phyloP scores from a whole-genome alignment of 768 basidiomycete species.

The Termitomyces sp. region DNA sequence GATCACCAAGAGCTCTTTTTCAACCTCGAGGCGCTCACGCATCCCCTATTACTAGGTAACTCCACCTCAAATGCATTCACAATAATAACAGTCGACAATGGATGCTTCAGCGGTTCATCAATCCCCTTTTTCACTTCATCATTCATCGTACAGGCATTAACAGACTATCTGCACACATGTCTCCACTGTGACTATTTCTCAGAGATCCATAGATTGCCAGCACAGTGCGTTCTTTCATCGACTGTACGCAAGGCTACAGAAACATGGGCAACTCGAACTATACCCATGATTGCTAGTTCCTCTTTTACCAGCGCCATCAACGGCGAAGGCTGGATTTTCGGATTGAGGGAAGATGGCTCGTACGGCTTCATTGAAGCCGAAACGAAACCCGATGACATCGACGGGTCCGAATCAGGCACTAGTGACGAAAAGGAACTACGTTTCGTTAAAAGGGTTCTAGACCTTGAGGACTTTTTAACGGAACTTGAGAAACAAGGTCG shows the following conservation, averaged over 20 bases:
- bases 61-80: slow-evolving; percentile 18
- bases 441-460: background rate
- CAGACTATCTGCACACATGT: slow-evolving; percentile 3
- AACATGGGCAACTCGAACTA: slow-evolving; percentile 6
- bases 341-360: background rate
- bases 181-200: background rate
- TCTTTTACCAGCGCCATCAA: background rate
- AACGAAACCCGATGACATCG: background rate
- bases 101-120: slow-evolving; percentile 3
- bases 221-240: slow-evolving; percentile 13
- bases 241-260: slow-evolving; percentile 1
- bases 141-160: slow-evolving; percentile 18
- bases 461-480: slow-evolving; percentile 15
- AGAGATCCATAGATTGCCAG: background rate
- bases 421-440: too few species aligned
- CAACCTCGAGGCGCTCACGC: slow-evolving; percentile 21
- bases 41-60: slow-evolving; percentile 23
- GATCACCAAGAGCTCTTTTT: slow-evolving; percentile 20
- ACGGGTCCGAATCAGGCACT: background rate
- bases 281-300: slow-evolving; percentile 9
- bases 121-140: slow-evolving; percentile 23
- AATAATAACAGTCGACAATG: background rate
- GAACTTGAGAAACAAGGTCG: slow-evolving; percentile 19
- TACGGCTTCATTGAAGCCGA: background rate
- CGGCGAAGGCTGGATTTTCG: slow-evolving; percentile 16